A percentile compares a stretch with the other conserved stretches of the same genome.
These are phyloP conservation scores for Pezicula carpinea DNA, from an alignment of 2,329 filamentous ascomycete species.

Conservation along the genomic window DNA sequence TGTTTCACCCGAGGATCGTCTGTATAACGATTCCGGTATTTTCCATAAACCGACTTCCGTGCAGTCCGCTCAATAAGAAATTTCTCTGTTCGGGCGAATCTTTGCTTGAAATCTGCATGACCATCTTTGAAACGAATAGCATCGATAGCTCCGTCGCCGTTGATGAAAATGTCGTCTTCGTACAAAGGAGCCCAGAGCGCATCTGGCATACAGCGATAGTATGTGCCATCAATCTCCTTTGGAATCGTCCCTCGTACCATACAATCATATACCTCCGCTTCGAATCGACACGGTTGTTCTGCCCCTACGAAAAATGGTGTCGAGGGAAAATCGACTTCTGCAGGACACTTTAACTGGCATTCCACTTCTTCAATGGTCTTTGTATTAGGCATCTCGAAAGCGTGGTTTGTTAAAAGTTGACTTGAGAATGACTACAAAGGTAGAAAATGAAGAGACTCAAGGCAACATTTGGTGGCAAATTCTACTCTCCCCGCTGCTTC, in stretches of 20 bases:
- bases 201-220: constrained; percentile 36
- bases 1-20: constrained; percentile 49
- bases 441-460: too few species aligned
- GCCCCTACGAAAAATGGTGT: background rate
- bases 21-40: constrained; percentile 33
- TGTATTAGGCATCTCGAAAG: too few species aligned
- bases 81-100: constrained; percentile 38
- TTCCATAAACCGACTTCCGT: constrained; percentile 22
- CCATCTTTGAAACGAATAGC: constrained; percentile 36
- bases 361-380: background rate
- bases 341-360: background rate
- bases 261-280: constrained; percentile 31
- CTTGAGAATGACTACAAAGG: too few species aligned
- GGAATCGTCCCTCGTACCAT: constrained; percentile 34
- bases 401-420: too few species aligned
- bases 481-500: too few species aligned
- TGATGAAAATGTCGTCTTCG: constrained; percentile 40
- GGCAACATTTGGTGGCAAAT: too few species aligned
- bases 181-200: constrained; percentile 46
- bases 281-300: constrained; percentile 28
- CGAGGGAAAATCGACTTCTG: background rate
- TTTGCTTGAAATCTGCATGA: constrained; percentile 38
- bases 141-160: constrained; percentile 34
- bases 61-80: constrained; percentile 25
- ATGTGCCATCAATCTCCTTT: constrained; percentile 36